phyloP scores from a whole-genome alignment of 257 asterid genomes.

The Solanum boliviense region DNA sequence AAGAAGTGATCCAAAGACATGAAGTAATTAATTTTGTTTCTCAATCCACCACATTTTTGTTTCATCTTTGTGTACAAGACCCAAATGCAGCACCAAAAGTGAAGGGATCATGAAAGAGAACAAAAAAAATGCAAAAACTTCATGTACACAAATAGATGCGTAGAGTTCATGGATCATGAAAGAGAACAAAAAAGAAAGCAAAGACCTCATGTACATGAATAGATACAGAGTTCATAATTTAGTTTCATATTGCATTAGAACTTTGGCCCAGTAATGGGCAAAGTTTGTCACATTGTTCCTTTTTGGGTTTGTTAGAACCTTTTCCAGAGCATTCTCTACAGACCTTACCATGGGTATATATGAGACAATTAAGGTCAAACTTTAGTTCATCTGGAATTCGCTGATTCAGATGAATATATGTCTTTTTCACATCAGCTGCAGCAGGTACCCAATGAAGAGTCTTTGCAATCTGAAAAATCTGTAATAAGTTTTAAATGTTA shows the following conservation, averaged over 20 bases:
- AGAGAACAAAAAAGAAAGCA: background rate
- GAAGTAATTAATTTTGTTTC: background rate
- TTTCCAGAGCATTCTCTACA: conserved; percentile 53
- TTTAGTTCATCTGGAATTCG: conserved; percentile 66
- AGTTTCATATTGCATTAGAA: conserved; percentile 11
- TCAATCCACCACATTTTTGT: background rate
- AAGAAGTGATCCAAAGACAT: background rate
- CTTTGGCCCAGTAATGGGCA: conserved; percentile 43
- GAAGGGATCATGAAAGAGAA: background rate
- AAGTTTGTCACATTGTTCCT: conserved; percentile 12
- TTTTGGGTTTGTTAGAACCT: conserved; percentile 21
- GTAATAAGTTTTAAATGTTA: conserved; percentile 3
- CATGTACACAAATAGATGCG: background rate
- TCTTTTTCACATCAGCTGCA: conserved; percentile 42
- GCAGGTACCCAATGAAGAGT: conserved; percentile 67
- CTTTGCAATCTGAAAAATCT: conserved; percentile 78
- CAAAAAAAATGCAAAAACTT: background rate
- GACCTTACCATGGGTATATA: conserved; percentile 76
- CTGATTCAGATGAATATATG: conserved; percentile 62
- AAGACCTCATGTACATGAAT: background rate
- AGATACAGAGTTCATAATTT: background rate
- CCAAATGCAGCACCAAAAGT: background rate
- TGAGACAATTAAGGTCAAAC: conserved; percentile 79
- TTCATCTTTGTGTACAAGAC: background rate
- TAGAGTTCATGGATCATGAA: background rate